Base-by-base conservation (phyloP, 1,139 yeast species). In the Candida smagusa region DNA sequence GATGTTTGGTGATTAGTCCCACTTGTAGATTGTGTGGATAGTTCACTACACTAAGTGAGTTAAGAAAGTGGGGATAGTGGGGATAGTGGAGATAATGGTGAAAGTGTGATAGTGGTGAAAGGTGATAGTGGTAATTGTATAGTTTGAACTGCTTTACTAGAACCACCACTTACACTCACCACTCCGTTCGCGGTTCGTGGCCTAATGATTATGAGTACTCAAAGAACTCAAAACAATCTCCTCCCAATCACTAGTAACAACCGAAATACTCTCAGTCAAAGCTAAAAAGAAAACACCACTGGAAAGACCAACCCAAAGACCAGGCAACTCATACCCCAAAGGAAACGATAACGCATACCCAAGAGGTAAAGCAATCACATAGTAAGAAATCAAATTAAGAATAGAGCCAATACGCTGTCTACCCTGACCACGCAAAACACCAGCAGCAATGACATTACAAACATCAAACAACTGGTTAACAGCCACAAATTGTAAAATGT, bases 401-500 rank as follows among this genome's bases (percentile, higher is more conserved):
- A 59, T 49, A 2, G 71, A 65, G 1, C 75, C 75, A n/a, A 68
- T 53, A 36, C 59, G 48, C 44, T 70, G 75, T 43, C 72, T 53
- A 2, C 75, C 75, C 48, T 69, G 74, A 2, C 75, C 75, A 37
- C 76, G 53, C 39, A 70, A 58, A 36, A 75, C 52, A 6, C 61
- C 61, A 5, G 59, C 59, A 12, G 48, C 50, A 35, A 56, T 36
- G 27, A 54, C 60, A 31, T 56, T 56, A 28, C 47, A 37, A 4
- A 52, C 48, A 34, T 57, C 61, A 4, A 46, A 43, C 4, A 57
- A 31, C 43, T 57, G 60, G 46, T 54, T 54, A n/a, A 64, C 36
- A 1, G 72, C 70, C 3, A 63, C 61, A 37, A 68, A 51, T 2
- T 52, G 45, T 24, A 68, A 44, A 33, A 68, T 52, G 12, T 37